Evolutionary conservation across 2,329 filamentous ascomycete genomes (phyloP).

Genomic region (Pseudopyricularia javanii): DNA sequence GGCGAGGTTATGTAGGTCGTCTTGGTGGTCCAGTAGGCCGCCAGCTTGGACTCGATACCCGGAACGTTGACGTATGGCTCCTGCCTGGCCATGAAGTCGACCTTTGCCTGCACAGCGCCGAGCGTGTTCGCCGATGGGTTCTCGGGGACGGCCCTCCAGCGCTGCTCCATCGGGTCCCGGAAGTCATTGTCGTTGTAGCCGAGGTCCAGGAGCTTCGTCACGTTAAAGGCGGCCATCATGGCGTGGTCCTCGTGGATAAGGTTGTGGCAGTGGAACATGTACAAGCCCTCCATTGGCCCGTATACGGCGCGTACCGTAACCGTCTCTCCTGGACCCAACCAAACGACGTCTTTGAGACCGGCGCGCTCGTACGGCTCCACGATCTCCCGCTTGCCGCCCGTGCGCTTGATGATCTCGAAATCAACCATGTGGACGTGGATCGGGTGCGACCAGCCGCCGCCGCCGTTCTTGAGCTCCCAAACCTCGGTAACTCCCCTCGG

Average conservation of each 20-base stretch:
- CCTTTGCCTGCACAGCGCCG: slow-evolving; percentile 14
- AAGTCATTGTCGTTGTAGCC: slow-evolving; percentile 23
- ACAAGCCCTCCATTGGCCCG: slow-evolving; percentile 35
- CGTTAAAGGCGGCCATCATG: slow-evolving; percentile 31
- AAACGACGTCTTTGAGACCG: slow-evolving; percentile 40
- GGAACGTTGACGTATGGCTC: slow-evolving; percentile 20
- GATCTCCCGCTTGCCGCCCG: slow-evolving; percentile 23
- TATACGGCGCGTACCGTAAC: slow-evolving; percentile 31
- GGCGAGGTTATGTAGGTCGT: not conserved
- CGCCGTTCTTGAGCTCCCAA: slow-evolving; percentile 29
- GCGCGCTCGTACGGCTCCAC: slow-evolving; percentile 34
- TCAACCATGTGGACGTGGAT: slow-evolving; percentile 42
- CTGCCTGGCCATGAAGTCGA: slow-evolving; percentile 18
- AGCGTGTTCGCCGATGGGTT: slow-evolving; percentile 12
- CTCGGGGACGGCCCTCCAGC: slow-evolving; percentile 20
- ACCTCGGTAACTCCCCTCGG: slow-evolving; percentile 25
- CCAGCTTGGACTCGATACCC: slow-evolving; percentile 15
- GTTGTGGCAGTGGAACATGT: slow-evolving; percentile 33
- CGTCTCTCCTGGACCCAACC: slow-evolving; percentile 32
- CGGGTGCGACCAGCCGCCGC: slow-evolving; percentile 31
- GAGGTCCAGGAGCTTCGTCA: slow-evolving; percentile 20
- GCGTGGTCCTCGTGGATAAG: slow-evolving; percentile 28
- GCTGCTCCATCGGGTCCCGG: slow-evolving; percentile 22
- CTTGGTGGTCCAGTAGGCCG: slow-evolving; percentile 15
- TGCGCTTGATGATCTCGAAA: slow-evolving; percentile 35